Evolutionary conservation across 2,329 filamentous ascomycete species (phyloP).

Genomic region (Ophiostoma himal-ulmi): DNA sequence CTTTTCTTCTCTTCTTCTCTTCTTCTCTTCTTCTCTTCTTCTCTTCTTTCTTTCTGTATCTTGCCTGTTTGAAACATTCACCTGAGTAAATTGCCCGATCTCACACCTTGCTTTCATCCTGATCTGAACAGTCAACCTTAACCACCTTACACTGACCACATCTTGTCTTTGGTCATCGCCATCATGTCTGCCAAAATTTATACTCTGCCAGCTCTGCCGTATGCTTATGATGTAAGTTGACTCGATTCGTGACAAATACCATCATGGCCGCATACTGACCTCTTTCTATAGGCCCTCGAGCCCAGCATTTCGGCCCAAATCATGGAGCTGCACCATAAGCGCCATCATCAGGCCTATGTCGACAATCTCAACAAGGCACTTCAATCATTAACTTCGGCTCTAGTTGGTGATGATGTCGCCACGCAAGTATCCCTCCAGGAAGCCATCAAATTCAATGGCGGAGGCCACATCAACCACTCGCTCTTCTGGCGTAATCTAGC

Average conservation of each 20-base stretch:
- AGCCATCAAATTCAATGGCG: conserved; percentile 62
- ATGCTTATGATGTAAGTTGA: conserved; percentile 32
- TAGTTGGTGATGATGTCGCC: conserved; percentile 49
- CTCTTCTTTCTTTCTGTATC: neutral
- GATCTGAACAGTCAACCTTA: neutral
- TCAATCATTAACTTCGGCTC: conserved; percentile 61
- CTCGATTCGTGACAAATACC: neutral
- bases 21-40: too few species aligned
- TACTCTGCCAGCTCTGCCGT: conserved; percentile 32
- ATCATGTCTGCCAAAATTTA: conserved; percentile 27
- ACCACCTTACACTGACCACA: neutral
- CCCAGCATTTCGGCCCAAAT: conserved; percentile 73
- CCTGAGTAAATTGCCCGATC: neutral
- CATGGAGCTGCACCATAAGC: conserved; percentile 93
- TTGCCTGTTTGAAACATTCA: neutral
- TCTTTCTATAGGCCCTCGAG: conserved; percentile 48
- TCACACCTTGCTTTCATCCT: neutral
- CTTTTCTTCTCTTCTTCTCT: neutral
- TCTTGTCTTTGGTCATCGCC: neutral
- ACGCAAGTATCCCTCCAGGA: conserved; percentile 57
- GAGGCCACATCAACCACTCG: conserved; percentile 61
- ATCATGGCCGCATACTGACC: neutral
- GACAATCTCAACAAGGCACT: conserved; percentile 77
- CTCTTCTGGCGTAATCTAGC: conserved; percentile 68
- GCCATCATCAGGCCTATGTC: conserved; percentile 92